Base-by-base conservation (phyloP, 345 rosid genomes). In the Citrus sp. region DNA sequence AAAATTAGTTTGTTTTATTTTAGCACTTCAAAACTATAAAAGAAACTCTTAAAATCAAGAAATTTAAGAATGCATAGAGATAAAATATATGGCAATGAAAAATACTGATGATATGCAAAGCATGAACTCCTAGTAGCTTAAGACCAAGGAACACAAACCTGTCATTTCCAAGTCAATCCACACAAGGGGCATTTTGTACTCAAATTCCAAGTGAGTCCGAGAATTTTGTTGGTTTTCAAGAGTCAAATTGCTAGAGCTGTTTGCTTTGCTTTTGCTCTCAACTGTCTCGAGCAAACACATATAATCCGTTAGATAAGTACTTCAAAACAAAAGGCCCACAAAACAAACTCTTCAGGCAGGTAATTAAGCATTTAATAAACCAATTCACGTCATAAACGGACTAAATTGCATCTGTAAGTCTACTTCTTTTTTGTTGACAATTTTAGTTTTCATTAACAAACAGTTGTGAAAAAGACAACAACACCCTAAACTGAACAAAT, bases 81-180 rank as follows among this genome's bases (percentile, higher is more conserved):
- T 46, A 13, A 46, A 46, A 42, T 42, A 42, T 12, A 42, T 9
- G 14, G 51, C 51, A 0, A 12, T 42, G 16, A 51, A 51, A 51
- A 18, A 54, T 54, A 18, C 58, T 54, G 58, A 54, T 0, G 12
- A 38, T 46, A 70, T 10, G n/a, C 9, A 60, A 60, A 69, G 19
- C 51, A 46, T 64, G 21, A 64, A 49, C 60, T 66, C 6, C 32
- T 4, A 22, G 16, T 2, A 78, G 32, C 58, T 13, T 18, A 54
- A 54, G 58, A 54, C 58, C 6, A 54, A 54, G 58, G 18, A 54
- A 54, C 21, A 54, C 22, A 2, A 34, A 95, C 99, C 99, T 79
- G 99, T 92, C 98, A 92, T 95, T 81, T 93, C 99, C 86, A 93
- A 75, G 89, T 93, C 99, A 79, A 93, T 91, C 97, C 99, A 93